A percentile compares a stretch with the other conserved stretches of the same genome.
phyloP scores from a whole-genome alignment of 108 stramenopile genomes.

The Cylindrotheca closterium region DNA sequence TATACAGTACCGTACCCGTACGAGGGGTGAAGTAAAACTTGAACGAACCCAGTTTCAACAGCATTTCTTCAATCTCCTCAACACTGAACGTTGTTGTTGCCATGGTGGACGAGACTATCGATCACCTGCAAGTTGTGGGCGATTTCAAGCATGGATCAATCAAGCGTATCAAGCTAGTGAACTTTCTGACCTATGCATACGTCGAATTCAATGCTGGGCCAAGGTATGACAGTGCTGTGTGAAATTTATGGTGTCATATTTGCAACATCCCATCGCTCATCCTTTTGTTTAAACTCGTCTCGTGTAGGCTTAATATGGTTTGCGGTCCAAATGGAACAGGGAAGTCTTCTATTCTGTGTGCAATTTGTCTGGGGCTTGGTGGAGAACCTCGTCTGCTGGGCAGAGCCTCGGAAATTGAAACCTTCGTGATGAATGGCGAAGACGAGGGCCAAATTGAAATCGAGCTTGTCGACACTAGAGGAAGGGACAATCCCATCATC shows the following conservation, averaged over 20 bases:
- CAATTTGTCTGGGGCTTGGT: slow-evolving; percentile 93
- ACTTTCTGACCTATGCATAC: slow-evolving; percentile 75
- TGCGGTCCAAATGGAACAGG: slow-evolving; percentile 95
- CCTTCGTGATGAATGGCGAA: slow-evolving; percentile 87
- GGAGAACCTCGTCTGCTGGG: slow-evolving; percentile 84
- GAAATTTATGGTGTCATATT: background rate
- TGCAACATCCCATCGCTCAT: background rate
- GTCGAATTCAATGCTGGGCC: slow-evolving; percentile 73
- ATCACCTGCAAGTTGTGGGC: slow-evolving; percentile 32
- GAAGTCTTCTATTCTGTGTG: slow-evolving; percentile 92
- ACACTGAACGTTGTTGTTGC: too few relatives aligned
- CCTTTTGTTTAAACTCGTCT: slow-evolving; percentile 1
- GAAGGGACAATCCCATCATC: slow-evolving; percentile 20
- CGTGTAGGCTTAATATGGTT: slow-evolving; percentile 84
- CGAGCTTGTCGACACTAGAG: slow-evolving; percentile 47
- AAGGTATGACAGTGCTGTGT: slow-evolving; percentile 37
- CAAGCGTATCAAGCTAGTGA: slow-evolving; percentile 58
- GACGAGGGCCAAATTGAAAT: slow-evolving; percentile 82
- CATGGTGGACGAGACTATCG: background rate
- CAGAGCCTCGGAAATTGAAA: slow-evolving; percentile 80
- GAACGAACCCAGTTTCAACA: too few relatives aligned
- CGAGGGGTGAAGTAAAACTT: too few relatives aligned
- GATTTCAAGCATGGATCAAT: slow-evolving; percentile 81
- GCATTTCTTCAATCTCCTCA: too few relatives aligned
- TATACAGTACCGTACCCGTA: too few relatives aligned